Evolutionary conservation across 352 stramenopile genomes (phyloP).

Genomic region (Pythium rishiriense): DNA sequence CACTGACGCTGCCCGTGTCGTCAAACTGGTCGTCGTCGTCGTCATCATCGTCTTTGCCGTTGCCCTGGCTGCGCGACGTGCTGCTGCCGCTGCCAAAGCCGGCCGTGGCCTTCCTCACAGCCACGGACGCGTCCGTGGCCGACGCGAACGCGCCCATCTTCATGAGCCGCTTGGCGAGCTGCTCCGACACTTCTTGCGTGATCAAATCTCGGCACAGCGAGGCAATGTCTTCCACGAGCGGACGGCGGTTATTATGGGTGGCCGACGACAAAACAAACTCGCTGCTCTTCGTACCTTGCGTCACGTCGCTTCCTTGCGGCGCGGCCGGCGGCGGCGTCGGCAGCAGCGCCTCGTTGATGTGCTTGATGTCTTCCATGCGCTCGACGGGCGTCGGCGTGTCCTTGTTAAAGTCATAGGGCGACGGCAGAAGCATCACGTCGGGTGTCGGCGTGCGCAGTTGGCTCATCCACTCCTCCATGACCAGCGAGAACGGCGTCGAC

Average conservation of each 20-base stretch:
- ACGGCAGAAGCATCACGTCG: slow-evolving; percentile 77
- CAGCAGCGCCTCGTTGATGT: slow-evolving; percentile 75
- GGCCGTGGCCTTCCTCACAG: neutral
- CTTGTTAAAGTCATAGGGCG: slow-evolving; percentile 78
- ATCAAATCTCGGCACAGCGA: slow-evolving; percentile 79
- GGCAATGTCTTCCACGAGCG: slow-evolving; percentile 75
- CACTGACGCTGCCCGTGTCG: slow-evolving; percentile 24
- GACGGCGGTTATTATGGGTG: slow-evolving; percentile 38
- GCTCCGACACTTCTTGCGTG: slow-evolving; percentile 50
- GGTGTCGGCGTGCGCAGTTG: slow-evolving; percentile 75
- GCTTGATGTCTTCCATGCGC: slow-evolving; percentile 62
- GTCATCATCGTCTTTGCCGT: slow-evolving; percentile 11
- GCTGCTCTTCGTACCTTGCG: slow-evolving; percentile 59
- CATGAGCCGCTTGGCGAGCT: slow-evolving; percentile 22
- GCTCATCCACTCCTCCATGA: slow-evolving; percentile 86
- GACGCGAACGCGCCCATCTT: slow-evolving; percentile 24
- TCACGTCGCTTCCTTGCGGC: slow-evolving; percentile 47
- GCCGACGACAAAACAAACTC: slow-evolving; percentile 50
- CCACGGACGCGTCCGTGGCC: neutral
- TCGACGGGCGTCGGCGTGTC: slow-evolving; percentile 75
- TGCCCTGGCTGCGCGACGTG: neutral
- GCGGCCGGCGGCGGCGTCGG: slow-evolving; percentile 60
- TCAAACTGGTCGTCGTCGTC: slow-evolving; percentile 30
- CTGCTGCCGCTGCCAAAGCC: neutral
- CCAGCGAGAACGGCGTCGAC: slow-evolving; percentile 59